These are phyloP conservation scores for Kwoniella shivajii DNA, from an alignment of 1,284 basidiomycete species.

Conservation along the genomic window DNA sequence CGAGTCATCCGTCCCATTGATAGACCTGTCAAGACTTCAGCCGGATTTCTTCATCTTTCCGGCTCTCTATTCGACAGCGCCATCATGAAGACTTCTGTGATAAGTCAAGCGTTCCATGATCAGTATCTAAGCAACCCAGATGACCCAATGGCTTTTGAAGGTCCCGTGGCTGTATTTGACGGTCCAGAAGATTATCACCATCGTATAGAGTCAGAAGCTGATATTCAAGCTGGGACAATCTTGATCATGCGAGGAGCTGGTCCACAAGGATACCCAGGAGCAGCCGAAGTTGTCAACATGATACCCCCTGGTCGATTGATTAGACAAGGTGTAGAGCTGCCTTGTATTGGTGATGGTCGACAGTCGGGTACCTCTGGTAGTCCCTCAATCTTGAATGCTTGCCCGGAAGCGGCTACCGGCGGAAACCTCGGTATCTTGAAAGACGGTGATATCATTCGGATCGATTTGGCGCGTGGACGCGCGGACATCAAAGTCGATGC, in stretches of 20 bases:
- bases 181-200: conserved; percentile 53
- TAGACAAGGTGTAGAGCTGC: conserved; percentile 52
- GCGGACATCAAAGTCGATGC: conserved; percentile 41
- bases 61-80: conserved; percentile 53
- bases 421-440: conserved; percentile 50
- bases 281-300: conserved; percentile 54
- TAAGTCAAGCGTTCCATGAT: conserved; percentile 40
- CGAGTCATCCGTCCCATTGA: conserved; percentile 48
- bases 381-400: conserved; percentile 52
- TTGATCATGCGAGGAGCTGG: conserved; percentile 53
- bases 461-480: conserved; percentile 45
- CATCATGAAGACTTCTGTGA: conserved; percentile 55
- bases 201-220: conserved; percentile 37
- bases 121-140: conserved; percentile 49
- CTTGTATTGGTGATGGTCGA: conserved; percentile 52
- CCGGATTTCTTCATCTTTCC: conserved; percentile 51
- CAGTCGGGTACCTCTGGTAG: conserved; percentile 52
- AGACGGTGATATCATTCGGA: conserved; percentile 50
- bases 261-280: conserved; percentile 51
- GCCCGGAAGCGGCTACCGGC: conserved; percentile 51
- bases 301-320: conserved; percentile 51
- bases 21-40: conserved; percentile 42
- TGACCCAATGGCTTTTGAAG: conserved; percentile 53
- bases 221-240: conserved; percentile 41
- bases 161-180: conserved; percentile 52